Conservation (phyloP, 345 rosid genomes). For the Brassica carinata region DNA sequence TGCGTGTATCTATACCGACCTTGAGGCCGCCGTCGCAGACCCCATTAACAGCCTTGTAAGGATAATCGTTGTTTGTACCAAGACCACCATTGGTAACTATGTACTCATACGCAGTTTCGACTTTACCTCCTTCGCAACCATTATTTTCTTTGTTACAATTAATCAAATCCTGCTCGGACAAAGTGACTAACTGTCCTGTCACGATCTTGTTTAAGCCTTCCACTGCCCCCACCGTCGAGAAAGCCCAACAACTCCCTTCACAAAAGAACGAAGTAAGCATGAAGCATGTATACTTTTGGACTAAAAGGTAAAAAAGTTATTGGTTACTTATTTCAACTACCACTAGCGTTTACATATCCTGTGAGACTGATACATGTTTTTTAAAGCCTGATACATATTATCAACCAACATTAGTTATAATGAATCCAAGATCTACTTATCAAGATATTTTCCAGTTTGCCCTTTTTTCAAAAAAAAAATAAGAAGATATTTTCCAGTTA, state of each 20-base stretch:
- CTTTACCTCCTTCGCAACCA: conserved; percentile 69
- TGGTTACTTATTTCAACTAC: conserved; percentile 3
- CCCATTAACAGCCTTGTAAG: conserved; percentile 48
- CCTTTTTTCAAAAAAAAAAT: too few relatives aligned
- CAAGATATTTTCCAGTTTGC: not conserved
- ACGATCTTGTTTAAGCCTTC: conserved; percentile 74
- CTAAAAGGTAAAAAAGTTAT: not conserved
- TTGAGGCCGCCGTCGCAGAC: conserved; percentile 14
- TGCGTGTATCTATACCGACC: conserved; percentile 39
- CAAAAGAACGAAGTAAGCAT: conserved; percentile 5
- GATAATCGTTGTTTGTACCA: conserved; percentile 50
- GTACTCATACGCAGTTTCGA: conserved; percentile 35
- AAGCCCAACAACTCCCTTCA: conserved; percentile 92
- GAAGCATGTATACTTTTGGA: not conserved
- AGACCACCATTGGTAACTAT: not conserved
- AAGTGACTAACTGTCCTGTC: conserved; percentile 56
- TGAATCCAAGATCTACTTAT: not conserved
- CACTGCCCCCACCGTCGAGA: conserved; percentile 76
- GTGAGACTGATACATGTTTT: not conserved
- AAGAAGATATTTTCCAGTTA: not conserved
- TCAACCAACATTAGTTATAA: not conserved
- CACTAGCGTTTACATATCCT: not conserved
- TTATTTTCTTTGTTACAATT: conserved; percentile 53
- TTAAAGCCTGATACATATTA: not conserved
- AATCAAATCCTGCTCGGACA: conserved; percentile 78